Evolutionary conservation across 208 protist genomes (phyloP), one percentile per base, ranked within the genome.

Genomic region (Trypanosoma mega): DNA sequence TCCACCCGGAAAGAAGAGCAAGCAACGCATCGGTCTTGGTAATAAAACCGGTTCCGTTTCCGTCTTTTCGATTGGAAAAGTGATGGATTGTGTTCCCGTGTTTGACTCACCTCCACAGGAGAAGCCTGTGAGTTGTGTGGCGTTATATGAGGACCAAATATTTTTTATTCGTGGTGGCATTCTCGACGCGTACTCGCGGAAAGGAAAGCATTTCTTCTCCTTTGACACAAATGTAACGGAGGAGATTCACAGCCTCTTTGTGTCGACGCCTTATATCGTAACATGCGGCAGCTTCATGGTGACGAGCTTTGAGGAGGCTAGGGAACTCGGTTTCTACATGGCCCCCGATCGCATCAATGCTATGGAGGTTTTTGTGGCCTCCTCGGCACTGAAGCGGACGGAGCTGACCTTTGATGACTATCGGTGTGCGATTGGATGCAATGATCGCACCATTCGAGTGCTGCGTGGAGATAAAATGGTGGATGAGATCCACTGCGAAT

Each of bases 211-310:
- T 23, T 96, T 94, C 63, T 96, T 94, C 56, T 75, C 68, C 3
- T 70, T 92, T 20, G 85, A 96, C 63, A 96, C 84, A 3, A 85
- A 89, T 47, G 77, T 83, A 29, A 93, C 91, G 12, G 91, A 96
- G 64, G 71, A 43, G 50, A 72, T 89, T 37, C 78, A 80, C 48
- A 63, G 70, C 11, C 31, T 96, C 26, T 71, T 67, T 50, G 78
- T 94, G 24, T 73, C 81, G 37, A 93, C 83, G 2, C 91, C 91
- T 1, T 92, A 81, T 48, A 82, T 96, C 36, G 92, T 92, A 51
- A 63, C 82, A 18, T 76, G 80, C 4, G 91, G 91, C 5, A 82
- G 89, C 55, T 96, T 88, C 56, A 93, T 93, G 78, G 54, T 87
- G 48, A 91, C 86, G 20, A 75, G 78, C 16, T 82, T 93, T 59